Base-by-base conservation (phyloP, 345 rosid genomes). In the Lumnitzera littorea region DNA sequence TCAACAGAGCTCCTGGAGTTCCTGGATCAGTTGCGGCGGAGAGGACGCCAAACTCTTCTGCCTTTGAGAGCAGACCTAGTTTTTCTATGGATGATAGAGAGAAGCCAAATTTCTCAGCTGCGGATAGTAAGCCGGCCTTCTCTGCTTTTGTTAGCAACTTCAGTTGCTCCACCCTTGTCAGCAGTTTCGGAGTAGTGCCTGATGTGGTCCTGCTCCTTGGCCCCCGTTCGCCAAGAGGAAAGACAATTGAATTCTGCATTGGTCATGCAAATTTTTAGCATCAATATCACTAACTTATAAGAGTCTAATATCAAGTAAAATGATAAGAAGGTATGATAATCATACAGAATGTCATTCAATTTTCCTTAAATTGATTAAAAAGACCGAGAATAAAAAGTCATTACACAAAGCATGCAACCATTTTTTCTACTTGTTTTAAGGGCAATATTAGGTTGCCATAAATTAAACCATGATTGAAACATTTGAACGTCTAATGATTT, bases 101-200 rank as follows among this genome's bases (percentile, higher is more conserved):
- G 29, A 92, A 65, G n/a, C 97, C 97, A 13, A 76, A 73, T 56
- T 89, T 89, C 80, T 89, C 99, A 0, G 97, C 99, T 0, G 96
- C 87, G 0, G 97, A 92, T 23, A 92, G 82, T 16, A 92, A 67
- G 6, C 99, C 97, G 0, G 96, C 96, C 61, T 84, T 92, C 74
- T 89, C 96, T 0, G 99, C 99, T 75, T 89, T 89, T 56, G 83
- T 84, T 24, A 92, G 74, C 17, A 92, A 87, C 67, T 83, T 92
- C 31, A 92, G 95, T 64, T 92, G 82, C 80, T 89, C 98, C 54
- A 92, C 97, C 71, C 96, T 80, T 29, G 97, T 85, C 41, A 89
- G 86, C 15, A 92, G 90, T 82, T 87, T 92, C 12, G 74, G 58
- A 48, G 60, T 53, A 27, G 47, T 61, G 51, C 67, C 60, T 31